Conservation (phyloP, 2,329 filamentous ascomycete species). For the Aspergillus pseudoterreus region DNA sequence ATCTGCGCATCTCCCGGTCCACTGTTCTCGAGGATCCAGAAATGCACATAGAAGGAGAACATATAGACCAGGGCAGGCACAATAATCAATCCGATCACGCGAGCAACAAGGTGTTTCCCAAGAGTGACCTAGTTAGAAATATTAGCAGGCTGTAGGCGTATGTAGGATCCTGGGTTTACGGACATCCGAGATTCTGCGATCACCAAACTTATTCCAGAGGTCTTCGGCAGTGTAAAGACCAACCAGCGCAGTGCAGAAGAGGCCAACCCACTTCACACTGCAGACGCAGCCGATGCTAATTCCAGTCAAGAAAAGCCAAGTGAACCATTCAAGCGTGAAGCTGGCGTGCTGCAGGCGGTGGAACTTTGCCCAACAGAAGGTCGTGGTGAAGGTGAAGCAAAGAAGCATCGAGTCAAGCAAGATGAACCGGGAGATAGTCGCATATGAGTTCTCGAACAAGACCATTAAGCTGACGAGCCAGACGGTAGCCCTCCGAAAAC, state of each 20-base stretch:
- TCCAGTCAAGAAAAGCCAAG: constrained; percentile 90
- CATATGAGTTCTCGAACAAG: constrained; percentile 98
- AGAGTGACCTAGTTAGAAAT: constrained; percentile 54
- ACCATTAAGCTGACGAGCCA: constrained; percentile 98
- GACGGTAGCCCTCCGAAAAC: constrained; percentile 78
- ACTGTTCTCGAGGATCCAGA: constrained; percentile 86
- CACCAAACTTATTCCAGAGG: constrained; percentile 96
- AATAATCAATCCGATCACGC: constrained; percentile 81
- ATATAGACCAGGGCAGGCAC: constrained; percentile 90
- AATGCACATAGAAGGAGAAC: constrained; percentile 92
- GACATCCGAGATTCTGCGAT: constrained; percentile 84
- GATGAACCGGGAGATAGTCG: constrained; percentile 97
- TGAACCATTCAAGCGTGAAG: constrained; percentile 88
- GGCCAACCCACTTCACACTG: constrained; percentile 96
- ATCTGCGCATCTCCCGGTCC: constrained; percentile 99
- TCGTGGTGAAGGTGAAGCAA: constrained; percentile 96
- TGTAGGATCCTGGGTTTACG: constrained; percentile 23
- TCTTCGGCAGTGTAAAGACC: constrained; percentile 95
- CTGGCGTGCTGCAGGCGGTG: constrained; percentile 81
- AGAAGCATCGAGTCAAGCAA: constrained; percentile 97
- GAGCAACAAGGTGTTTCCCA: constrained; percentile 72
- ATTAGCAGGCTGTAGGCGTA: constrained; percentile 9
- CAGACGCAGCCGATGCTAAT: constrained; percentile 96
- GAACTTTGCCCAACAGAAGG: constrained; percentile 96
- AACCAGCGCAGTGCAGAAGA: constrained; percentile 92